Percentiles rank a stretch among this genome's conserved stretches.
These are phyloP conservation scores for Trametes polyzona DNA, from an alignment of 1,284 basidiomycete species.

Conservation along the genomic window DNA sequence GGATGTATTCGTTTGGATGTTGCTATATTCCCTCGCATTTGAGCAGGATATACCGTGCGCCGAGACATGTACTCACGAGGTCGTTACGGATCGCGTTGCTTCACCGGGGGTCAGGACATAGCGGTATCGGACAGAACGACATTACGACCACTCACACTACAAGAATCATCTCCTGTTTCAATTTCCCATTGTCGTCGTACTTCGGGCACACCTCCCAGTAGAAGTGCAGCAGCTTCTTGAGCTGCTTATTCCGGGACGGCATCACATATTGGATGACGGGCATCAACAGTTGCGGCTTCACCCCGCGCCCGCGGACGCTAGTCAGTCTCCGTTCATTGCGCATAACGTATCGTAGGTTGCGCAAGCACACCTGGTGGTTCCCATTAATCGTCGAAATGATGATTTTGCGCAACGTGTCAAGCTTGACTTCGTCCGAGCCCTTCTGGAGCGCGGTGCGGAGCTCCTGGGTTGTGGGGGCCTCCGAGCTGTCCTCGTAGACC, in stretches of 20 bases:
- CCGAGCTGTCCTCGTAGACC: constrained; percentile 78
- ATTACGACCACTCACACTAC: constrained; percentile 76
- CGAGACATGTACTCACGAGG: constrained; percentile 58
- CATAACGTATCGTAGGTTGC: background rate
- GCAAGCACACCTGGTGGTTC: constrained; percentile 69
- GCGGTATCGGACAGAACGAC: background rate
- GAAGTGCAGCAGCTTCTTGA: constrained; percentile 98
- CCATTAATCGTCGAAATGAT: constrained; percentile 97
- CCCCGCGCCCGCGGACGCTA: constrained; percentile 11
- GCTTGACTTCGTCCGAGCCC: constrained; percentile 96
- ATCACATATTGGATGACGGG: constrained; percentile 98
- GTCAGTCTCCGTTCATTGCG: background rate
- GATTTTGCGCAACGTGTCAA: constrained; percentile 96
- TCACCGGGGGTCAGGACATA: constrained; percentile 26
- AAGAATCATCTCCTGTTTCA: constrained; percentile 99
- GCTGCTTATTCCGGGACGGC: constrained; percentile 93
- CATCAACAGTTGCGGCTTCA: constrained; percentile 89
- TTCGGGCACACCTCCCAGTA: constrained; percentile 99
- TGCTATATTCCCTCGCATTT: constrained; percentile 58
- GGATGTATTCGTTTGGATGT: constrained; percentile 99
- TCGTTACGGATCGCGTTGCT: constrained; percentile 98
- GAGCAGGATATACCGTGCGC: background rate
- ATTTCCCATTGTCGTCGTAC: constrained; percentile 94
- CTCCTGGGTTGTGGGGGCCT: constrained; percentile 83
- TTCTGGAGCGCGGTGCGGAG: constrained; percentile 90